Percentiles rank a stretch among this genome's conserved stretches.
These are phyloP conservation scores for Scytalidium lignicola DNA, from an alignment of 2,329 filamentous ascomycete genomes.

Conservation along the genomic window DNA sequence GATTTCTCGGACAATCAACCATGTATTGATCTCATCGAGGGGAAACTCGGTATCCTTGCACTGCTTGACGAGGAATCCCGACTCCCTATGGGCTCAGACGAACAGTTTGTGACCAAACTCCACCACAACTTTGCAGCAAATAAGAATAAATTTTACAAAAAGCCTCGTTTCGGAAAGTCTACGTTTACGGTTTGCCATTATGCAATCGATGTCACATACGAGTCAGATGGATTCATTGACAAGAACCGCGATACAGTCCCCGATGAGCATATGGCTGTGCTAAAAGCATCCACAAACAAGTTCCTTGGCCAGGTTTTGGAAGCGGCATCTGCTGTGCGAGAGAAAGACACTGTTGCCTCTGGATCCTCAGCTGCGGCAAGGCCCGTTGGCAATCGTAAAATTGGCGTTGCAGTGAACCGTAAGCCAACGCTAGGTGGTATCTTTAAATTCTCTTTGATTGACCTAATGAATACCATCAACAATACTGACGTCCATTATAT, in stretches of 20 bases:
- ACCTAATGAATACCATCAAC: slow-evolving; percentile 97
- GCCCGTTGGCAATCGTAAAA: slow-evolving; percentile 74
- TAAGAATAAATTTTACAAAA: slow-evolving; percentile 98
- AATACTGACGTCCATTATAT: slow-evolving; percentile 99
- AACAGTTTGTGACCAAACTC: slow-evolving; percentile 93
- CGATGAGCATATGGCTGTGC: slow-evolving; percentile 93
- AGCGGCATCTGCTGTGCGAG: slow-evolving; percentile 78
- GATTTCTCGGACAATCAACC: slow-evolving; percentile 99
- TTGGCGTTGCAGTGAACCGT: slow-evolving; percentile 86
- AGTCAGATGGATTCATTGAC: slow-evolving; percentile 98
- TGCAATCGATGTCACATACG: slow-evolving; percentile 95
- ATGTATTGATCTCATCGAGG: slow-evolving; percentile 97
- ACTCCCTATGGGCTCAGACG: slow-evolving; percentile 93
- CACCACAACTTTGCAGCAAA: slow-evolving; percentile 87
- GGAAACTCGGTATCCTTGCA: slow-evolving; percentile 87
- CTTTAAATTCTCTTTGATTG: slow-evolving; percentile 96
- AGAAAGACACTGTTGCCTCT: slow-evolving; percentile 69
- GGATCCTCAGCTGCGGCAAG: slow-evolving; percentile 68
- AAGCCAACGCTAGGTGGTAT: slow-evolving; percentile 97
- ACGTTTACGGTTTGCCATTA: slow-evolving; percentile 98
- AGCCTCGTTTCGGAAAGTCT: slow-evolving; percentile 94
- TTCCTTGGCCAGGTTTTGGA: slow-evolving; percentile 84
- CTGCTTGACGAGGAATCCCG: slow-evolving; percentile 94
- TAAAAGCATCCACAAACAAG: slow-evolving; percentile 75
- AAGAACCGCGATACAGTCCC: slow-evolving; percentile 99